A percentile compares a stretch with the other conserved stretches of the same genome.
Conservation (phyloP, 768 basidiomycete genomes). For the Chalciporus piperatus region DNA sequence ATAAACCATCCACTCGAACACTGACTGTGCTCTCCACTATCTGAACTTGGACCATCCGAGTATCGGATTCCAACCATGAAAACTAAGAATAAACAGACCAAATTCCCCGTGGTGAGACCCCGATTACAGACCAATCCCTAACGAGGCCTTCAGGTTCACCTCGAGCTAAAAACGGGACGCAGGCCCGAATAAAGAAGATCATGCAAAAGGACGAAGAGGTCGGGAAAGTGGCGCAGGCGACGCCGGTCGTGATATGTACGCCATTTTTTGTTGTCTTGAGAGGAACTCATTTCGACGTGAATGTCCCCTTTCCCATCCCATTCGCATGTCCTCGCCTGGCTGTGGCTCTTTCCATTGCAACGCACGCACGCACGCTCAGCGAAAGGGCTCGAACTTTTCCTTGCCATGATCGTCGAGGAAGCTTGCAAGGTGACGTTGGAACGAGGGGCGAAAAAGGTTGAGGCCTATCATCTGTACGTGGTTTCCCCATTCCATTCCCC, state of each 20-base stretch:
- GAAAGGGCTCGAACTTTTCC: slow-evolving; percentile 91
- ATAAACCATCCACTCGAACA: not conserved
- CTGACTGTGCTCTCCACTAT: not conserved
- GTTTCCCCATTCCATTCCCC: not conserved
- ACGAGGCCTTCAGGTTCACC: not conserved
- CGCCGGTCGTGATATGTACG: slow-evolving; percentile 95
- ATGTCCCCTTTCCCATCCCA: not conserved
- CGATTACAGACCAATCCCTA: slow-evolving; percentile 5
- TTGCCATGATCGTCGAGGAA: slow-evolving; percentile 79
- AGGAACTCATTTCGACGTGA: slow-evolving; percentile 15
- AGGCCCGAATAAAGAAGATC: slow-evolving; percentile 99
- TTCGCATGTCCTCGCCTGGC: not conserved
- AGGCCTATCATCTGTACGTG: slow-evolving; percentile 89
- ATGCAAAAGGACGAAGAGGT: slow-evolving; percentile 99
- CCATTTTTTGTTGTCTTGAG: slow-evolving; percentile 18
- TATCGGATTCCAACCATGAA: slow-evolving; percentile 51
- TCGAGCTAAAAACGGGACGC: slow-evolving; percentile 9
- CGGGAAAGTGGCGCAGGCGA: slow-evolving; percentile 95
- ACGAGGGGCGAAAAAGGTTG: slow-evolving; percentile 84
- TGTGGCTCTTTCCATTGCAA: not conserved
- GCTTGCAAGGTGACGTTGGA: slow-evolving; percentile 74
- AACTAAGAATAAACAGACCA: slow-evolving; percentile 88
- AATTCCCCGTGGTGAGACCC: slow-evolving; percentile 79
- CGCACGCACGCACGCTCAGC: slow-evolving; percentile 45
- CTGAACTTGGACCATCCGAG: not conserved